phyloP scores from a whole-genome alignment of 441 rosid species.

The Viola pubescens region DNA sequence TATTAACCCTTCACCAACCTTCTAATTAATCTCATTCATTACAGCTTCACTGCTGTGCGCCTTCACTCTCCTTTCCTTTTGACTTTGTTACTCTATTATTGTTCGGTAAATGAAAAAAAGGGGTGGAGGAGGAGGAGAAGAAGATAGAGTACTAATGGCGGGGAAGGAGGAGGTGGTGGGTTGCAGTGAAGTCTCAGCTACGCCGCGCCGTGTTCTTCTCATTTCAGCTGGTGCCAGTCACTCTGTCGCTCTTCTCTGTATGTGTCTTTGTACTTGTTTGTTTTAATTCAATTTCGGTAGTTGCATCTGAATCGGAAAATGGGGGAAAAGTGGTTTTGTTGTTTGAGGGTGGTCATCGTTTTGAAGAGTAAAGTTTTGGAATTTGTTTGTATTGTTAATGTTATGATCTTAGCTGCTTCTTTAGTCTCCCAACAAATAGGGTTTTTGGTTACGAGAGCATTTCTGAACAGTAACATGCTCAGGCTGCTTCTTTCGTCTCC shows the following conservation, averaged over 20 bases:
- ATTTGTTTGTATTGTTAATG: not conserved
- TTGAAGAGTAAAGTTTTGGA: not conserved
- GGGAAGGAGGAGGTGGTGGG: slow-evolving; percentile 32
- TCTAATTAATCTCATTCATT: not conserved
- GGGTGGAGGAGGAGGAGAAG: slow-evolving; percentile 25
- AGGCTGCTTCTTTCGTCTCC: no score
- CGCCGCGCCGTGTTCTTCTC: slow-evolving; percentile 56
- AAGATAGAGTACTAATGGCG: not conserved
- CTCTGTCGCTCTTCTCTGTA: slow-evolving; percentile 90
- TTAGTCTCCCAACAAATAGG: not conserved
- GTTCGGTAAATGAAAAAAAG: not conserved
- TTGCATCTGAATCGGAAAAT: no score
- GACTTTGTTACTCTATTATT: not conserved
- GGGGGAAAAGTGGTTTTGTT: no score
- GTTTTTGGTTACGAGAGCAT: not conserved
- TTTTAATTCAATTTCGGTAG: no score
- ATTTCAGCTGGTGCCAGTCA: slow-evolving; percentile 96
- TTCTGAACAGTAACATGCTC: no score
- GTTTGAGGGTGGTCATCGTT: no score
- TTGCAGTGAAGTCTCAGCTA: slow-evolving; percentile 31
- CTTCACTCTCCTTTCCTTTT: not conserved
- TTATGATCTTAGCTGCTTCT: no score
- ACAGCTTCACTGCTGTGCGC: not conserved
- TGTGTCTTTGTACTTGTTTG: slow-evolving; percentile 2
- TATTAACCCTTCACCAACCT: not conserved